Conservation (phyloP, 2,329 filamentous ascomycete genomes). For the Epichloe coenophiala region DNA sequence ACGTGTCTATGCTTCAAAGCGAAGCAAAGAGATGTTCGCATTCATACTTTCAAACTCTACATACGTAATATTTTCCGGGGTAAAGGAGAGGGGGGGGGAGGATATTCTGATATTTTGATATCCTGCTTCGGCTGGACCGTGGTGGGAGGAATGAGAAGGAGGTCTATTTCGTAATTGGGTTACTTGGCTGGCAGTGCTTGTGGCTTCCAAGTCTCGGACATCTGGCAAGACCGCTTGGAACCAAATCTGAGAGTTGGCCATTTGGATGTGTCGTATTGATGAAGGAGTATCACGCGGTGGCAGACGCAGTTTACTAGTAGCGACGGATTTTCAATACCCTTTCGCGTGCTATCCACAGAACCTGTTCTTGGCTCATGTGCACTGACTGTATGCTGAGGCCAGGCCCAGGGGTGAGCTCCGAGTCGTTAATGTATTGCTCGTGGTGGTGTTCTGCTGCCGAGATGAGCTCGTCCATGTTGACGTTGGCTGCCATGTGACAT, state of each 20-base stretch:
- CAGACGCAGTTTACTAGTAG: background rate
- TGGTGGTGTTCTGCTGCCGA: constrained; percentile 19
- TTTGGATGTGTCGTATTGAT: constrained; percentile 4
- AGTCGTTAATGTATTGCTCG: constrained; percentile 14
- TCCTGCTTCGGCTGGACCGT: constrained; percentile 22
- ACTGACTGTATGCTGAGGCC: constrained; percentile 16
- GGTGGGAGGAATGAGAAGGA: constrained; percentile 7
- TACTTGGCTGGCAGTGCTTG: background rate
- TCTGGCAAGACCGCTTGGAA: background rate
- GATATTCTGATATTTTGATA: constrained; percentile 4
- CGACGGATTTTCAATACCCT: background rate
- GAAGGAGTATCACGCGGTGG: constrained; percentile 1
- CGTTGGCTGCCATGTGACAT: too few species aligned
- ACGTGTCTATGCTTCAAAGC: background rate
- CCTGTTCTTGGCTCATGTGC: constrained; percentile 8
- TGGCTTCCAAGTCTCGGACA: background rate
- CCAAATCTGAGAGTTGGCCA: constrained; percentile 1
- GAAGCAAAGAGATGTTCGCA: constrained; percentile 3
- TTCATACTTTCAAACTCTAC: constrained; percentile 4
- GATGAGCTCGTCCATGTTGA: constrained; percentile 20
- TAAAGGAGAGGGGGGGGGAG: background rate
- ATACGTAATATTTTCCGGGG: constrained; percentile 9
- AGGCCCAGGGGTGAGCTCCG: too few species aligned
- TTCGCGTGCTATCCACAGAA: background rate
- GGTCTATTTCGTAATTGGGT: background rate